Evolutionary conservation across 139 green algal genomes (phyloP).

Genomic region (Asterochloris erici): DNA sequence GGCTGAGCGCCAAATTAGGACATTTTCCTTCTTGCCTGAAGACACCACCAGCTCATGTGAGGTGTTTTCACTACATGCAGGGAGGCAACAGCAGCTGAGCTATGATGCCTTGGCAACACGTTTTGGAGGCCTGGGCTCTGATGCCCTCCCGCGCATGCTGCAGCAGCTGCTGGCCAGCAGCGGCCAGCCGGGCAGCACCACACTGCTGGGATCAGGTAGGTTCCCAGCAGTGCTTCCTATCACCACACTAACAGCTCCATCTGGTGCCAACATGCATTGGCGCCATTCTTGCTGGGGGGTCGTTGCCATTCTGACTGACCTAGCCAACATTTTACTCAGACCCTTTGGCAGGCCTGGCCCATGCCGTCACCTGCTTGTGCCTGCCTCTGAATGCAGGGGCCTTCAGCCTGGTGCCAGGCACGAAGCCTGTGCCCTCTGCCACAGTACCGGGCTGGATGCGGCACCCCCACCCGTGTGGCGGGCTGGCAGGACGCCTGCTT

Average conservation of each 20-base stretch:
- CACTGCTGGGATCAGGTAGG: constrained; percentile 26
- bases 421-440: not conserved
- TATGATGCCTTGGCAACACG: constrained; percentile 24
- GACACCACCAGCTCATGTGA: not conserved
- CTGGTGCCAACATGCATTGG: no score
- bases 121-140: constrained; percentile 34
- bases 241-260: no score
- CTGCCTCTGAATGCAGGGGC: no score
- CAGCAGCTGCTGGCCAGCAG: constrained; percentile 6
- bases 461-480: not conserved
- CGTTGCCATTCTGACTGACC: no score
- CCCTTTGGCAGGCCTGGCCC: no score
- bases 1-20: no score
- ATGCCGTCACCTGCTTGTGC: no score
- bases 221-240: not conserved
- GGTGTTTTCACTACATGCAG: constrained; percentile 31
- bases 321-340: no score
- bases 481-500: not conserved
- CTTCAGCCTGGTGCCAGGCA: no score
- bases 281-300: no score
- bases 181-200: constrained; percentile 26
- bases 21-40: not conserved
- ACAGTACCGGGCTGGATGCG: not conserved
- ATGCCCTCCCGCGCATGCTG: constrained; percentile 40
- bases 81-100: constrained; percentile 14